These are phyloP conservation scores for Gossypium schwendimanii DNA, from an alignment of 441 rosid species.

Conservation along the genomic window DNA sequence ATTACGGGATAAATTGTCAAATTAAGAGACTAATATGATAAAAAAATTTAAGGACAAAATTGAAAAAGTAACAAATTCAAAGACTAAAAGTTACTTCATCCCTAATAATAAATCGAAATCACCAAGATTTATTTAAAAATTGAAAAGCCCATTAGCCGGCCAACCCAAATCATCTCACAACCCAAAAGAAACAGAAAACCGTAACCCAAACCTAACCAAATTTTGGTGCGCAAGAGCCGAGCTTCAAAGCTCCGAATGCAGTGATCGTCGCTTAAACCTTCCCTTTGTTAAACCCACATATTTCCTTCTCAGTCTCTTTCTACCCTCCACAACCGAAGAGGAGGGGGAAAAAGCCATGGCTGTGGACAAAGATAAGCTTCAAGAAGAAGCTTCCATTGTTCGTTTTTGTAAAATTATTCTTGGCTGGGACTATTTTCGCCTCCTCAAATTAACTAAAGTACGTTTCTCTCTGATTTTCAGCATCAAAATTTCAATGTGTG, in stretches of 20 bases:
- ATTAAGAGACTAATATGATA: too few relatives aligned
- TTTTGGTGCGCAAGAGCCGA: not conserved
- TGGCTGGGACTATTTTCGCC: constrained; percentile 73
- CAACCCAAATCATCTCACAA: not conserved
- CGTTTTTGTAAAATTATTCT: constrained; percentile 67
- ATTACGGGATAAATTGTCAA: too few relatives aligned
- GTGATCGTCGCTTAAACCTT: not conserved
- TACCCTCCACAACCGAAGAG: not conserved
- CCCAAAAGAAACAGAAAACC: not conserved
- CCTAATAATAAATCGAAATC: not conserved
- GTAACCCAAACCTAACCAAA: not conserved
- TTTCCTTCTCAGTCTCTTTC: not conserved
- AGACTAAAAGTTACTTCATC: too few relatives aligned
- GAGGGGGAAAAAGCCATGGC: constrained; percentile 31
- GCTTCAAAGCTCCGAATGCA: not conserved
- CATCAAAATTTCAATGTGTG: not conserved
- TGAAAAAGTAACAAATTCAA: too few relatives aligned
- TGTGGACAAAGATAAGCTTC: constrained; percentile 49
- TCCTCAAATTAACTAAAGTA: constrained; percentile 45
- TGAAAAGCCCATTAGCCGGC: not conserved
- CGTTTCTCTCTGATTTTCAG: not conserved
- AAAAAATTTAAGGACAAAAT: too few relatives aligned
- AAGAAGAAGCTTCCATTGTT: constrained; percentile 46
- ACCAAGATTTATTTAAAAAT: not conserved
- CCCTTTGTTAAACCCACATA: not conserved